Percentiles rank a stretch among this genome's conserved stretches.
Conservation (phyloP, 768 basidiomycete species). For the Leucosporidium scottii region DNA sequence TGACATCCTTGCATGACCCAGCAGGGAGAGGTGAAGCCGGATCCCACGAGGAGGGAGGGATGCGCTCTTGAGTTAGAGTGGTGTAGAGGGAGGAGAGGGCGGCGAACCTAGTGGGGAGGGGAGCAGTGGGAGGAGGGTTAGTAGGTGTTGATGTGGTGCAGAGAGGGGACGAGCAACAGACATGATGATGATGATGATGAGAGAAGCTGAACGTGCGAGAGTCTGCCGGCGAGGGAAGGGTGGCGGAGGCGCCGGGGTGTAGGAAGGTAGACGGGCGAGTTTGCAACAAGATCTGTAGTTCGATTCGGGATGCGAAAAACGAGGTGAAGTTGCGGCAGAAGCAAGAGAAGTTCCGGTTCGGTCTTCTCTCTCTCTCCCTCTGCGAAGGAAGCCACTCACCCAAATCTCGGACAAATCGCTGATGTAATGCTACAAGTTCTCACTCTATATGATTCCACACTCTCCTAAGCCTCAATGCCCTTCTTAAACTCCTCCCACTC, state of each 20-base stretch:
- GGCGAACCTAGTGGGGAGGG: neutral
- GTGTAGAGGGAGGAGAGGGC: neutral
- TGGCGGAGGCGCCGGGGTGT: no score
- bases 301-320: no score
- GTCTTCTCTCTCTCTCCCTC: no score
- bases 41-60: neutral
- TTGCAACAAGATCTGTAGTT: no score
- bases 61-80: neutral
- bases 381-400: no score
- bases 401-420: neutral
- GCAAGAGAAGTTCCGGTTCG: no score
- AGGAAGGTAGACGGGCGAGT: no score
- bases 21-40: neutral
- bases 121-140: neutral
- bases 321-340: no score
- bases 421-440: neutral
- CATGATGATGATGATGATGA: no score
- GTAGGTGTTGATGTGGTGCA: neutral
- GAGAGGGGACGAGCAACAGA: no score
- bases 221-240: no score
- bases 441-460: neutral
- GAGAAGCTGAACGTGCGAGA: no score
- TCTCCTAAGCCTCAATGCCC: neutral
- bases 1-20: neutral
- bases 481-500: conserved; percentile 31